Evolutionary conservation across 768 basidiomycete genomes (phyloP).

Genomic region (Mycena belliarum): DNA sequence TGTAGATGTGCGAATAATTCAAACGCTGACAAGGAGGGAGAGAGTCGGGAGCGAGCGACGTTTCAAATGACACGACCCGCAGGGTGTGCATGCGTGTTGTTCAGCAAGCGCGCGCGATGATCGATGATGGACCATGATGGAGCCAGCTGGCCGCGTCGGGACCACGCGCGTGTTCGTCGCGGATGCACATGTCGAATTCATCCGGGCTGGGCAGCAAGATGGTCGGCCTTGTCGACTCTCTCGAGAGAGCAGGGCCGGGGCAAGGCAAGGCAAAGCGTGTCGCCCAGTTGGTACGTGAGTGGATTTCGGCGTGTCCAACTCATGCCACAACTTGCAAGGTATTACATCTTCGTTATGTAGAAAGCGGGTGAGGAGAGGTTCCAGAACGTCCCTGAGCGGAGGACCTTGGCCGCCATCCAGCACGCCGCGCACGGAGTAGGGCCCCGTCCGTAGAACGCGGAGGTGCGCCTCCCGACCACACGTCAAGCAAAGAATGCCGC

Average conservation of each 20-base stretch:
- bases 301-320: conserved; percentile 8
- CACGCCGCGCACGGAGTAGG: conserved; percentile 16
- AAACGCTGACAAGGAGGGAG: conserved; percentile 11
- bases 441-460: conserved; percentile 11
- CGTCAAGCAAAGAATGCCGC: background rate
- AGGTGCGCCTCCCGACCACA: conserved; percentile 3
- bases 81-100: conserved; percentile 12
- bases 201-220: background rate
- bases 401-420: background rate
- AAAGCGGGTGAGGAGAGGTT: conserved; percentile 1
- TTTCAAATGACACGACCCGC: conserved; percentile 14
- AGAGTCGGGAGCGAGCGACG: conserved; percentile 12
- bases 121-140: conserved; percentile 13
- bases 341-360: conserved; percentile 10
- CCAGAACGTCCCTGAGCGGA: background rate
- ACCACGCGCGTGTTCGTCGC: conserved; percentile 6
- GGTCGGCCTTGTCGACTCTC: no score
- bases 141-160: conserved; percentile 8
- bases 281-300: background rate
- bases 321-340: conserved; percentile 18
- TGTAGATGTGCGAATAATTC: conserved; percentile 11
- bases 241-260: no score
- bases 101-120: conserved; percentile 13
- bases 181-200: conserved; percentile 8
- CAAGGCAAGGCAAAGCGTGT: background rate